Evolutionary conservation across 345 rosid species (phyloP), one percentile per base, ranked within the genome.

Genomic region (Lumnitzera littorea): DNA sequence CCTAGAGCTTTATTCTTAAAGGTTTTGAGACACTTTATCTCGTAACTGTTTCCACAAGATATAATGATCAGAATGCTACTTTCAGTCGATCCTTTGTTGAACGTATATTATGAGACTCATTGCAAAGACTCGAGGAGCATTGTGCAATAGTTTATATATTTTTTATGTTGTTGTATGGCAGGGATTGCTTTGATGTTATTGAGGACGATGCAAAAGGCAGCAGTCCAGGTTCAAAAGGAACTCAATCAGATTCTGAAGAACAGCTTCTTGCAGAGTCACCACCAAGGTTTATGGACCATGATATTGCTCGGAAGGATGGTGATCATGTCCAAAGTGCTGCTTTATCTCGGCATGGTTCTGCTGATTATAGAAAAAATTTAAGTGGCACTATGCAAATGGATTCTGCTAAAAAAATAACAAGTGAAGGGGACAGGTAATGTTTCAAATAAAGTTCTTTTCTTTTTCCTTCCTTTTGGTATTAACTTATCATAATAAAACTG

Each of bases 121-220:
- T 36, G 43, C 43, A 36, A 36, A 36, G 43, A 36, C 9, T 36
- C 7, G 43, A 36, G 43, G 43, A 36, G 43, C 43, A 36, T 36
- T 36, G 36, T 36, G 43, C 5, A 36, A 36, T 36, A 36, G 43
- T 36, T 36, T 36, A 36, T 36, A 36, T 36, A 36, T 36, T 36
- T 36, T 4, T 36, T 4, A 36, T 36, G 43, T 36, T 9, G 11
- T 36, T 36, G 5, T 36, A 36, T 36, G 7, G 81, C 91, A 94
- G 97, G 70, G 87, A 82, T 66, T 88, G 91, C 73, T 94, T 89
- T 74, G 99, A 89, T 75, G 67, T 82, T 46, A 76, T 81, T 36
- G 95, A 87, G 75, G 86, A 77, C 43, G 95, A 82, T 70, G 84
- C 67, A 55, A 71, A 51, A 77, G 78, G 74, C 61, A 72, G 78